phyloP scores from a whole-genome alignment of 805 yeast species.

The Candida tibetensis region DNA sequence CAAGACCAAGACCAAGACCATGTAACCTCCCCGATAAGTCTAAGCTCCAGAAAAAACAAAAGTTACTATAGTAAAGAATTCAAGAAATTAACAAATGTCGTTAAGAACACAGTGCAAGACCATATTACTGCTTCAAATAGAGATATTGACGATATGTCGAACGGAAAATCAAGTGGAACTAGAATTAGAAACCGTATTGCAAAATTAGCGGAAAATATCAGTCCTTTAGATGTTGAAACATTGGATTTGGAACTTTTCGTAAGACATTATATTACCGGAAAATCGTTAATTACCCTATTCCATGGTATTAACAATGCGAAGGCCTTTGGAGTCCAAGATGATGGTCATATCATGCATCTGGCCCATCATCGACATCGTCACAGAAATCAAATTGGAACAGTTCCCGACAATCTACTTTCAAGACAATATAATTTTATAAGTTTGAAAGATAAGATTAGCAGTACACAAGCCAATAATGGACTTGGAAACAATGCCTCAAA shows the following conservation, averaged over 20 bases:
- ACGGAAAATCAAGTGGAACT: conserved; percentile 20
- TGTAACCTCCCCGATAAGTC: not conserved
- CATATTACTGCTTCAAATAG: conserved; percentile 22
- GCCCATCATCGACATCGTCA: conserved; percentile 7
- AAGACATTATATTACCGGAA: conserved; percentile 30
- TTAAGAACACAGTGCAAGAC: conserved; percentile 73
- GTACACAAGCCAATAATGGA: conserved; percentile 12
- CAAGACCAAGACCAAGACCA: not conserved
- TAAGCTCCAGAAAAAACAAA: conserved; percentile 22
- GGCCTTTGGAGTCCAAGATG: not conserved
- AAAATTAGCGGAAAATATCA: conserved; percentile 32
- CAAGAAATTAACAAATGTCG: conserved; percentile 58
- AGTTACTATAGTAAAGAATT: conserved; percentile 40
- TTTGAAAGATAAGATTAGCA: conserved; percentile 30
- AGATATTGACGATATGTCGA: conserved; percentile 8
- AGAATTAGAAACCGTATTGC: conserved; percentile 33
- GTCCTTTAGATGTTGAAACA: conserved; percentile 41
- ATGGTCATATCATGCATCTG: conserved; percentile 5
- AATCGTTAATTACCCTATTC: conserved; percentile 33
- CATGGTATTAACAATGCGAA: conserved; percentile 14
- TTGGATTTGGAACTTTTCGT: conserved; percentile 36
- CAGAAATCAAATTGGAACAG: conserved; percentile 1
- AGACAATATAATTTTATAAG: conserved; percentile 29
- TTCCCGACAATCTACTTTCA: conserved; percentile 2
- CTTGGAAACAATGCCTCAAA: not conserved